phyloP scores from a whole-genome alignment of 208 protist genomes.

The Acanthamoeba castellanii region DNA sequence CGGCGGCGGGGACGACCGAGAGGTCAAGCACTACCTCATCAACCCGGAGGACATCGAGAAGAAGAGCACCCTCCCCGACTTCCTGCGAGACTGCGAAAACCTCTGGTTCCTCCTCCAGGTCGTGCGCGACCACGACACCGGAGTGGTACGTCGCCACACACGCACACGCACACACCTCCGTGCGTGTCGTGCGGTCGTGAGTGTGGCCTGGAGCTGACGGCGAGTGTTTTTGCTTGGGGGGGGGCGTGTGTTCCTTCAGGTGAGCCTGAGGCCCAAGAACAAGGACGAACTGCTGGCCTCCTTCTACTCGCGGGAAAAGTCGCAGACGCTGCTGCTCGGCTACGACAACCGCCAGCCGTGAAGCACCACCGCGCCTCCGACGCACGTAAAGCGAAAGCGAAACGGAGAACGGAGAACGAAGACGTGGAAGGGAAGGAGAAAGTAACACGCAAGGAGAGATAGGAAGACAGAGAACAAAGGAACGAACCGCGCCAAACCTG shows the following conservation, averaged over 20 bases:
- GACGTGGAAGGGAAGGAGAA: neutral
- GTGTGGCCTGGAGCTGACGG: too few species aligned
- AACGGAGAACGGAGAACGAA: neutral
- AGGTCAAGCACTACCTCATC: slow-evolving; percentile 71
- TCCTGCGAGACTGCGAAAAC: slow-evolving; percentile 64
- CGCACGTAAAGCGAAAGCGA: neutral
- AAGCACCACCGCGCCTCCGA: neutral
- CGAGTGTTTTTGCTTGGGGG: neutral
- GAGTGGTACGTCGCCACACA: neutral
- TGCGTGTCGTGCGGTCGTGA: too few species aligned
- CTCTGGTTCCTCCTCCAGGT: slow-evolving; percentile 62
- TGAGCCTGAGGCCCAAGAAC: slow-evolving; percentile 66
- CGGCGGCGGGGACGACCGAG: neutral
- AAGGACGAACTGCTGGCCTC: slow-evolving; percentile 52
- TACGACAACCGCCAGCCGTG: slow-evolving; percentile 55
- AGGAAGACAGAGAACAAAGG: neutral
- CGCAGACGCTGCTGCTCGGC: slow-evolving; percentile 51
- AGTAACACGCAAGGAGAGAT: neutral
- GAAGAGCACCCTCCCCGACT: slow-evolving; percentile 64
- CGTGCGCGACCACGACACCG: slow-evolving; percentile 59
- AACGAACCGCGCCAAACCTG: neutral
- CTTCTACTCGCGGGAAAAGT: slow-evolving; percentile 39
- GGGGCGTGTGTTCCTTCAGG: neutral
- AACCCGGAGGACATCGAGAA: slow-evolving; percentile 68
- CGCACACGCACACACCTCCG: too few species aligned